Evolutionary conservation across 306 rosid species (phyloP), one percentile per base, ranked within the genome.

Genomic region (Prinsepia uniflora): DNA sequence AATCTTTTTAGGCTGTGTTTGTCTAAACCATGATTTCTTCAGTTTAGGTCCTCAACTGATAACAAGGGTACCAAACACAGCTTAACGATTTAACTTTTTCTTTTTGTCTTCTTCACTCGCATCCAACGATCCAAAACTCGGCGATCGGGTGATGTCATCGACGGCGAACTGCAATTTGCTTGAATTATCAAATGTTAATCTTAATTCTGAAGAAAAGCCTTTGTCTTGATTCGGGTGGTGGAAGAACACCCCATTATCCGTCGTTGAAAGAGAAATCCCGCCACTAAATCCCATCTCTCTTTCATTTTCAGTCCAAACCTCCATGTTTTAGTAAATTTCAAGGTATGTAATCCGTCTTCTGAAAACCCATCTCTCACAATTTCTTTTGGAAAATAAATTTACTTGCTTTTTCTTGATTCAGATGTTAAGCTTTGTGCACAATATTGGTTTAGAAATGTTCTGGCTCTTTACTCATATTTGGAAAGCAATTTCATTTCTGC

Each of bases 191-290:
- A 18, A 30, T 34, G 24, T 48, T 50, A 30, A 55, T 42, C 5
- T 34, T 20, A 70, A 40, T 20, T 43, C 50, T 13, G n/a, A 11
- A 59, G 30, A 6, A 54, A 55, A 42, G 6, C 64, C 44, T 4
- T 10, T 14, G 19, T 42, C 14, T 30, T 54, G 3, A 41, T 43
- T 42, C 53, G 39, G 74, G 74, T 54, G 74, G 65, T 70, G 74
- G 65, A 64, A 56, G 54, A 24, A 45, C 56, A 30, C 18, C 74
- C 56, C 45, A 20, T 57, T 57, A 47, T 70, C 65, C 44, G 65
- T 47, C 65, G 43, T 54, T 41, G 20, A 20, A 55, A 42, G 43
- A 3, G 64, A 11, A 56, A 10, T 13, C 62, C 63, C 39, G 22
- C 72, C 72, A 39, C 36, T 61, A 43, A 68, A 11, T 9, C 49